Conservation (phyloP, 129 eudicot species). For the Sambucus nigra region DNA sequence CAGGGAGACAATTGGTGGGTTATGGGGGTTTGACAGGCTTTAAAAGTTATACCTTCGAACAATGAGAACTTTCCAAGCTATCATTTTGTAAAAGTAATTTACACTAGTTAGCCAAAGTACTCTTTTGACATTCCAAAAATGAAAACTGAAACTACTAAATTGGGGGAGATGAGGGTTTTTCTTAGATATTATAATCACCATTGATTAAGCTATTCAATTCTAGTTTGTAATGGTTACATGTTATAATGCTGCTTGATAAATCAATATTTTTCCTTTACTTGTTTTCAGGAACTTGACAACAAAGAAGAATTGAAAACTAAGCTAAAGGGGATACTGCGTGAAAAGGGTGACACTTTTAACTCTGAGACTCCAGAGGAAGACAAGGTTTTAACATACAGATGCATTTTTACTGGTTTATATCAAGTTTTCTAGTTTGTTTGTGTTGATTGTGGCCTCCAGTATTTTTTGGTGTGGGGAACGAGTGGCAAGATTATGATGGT, state of each 20-base stretch:
- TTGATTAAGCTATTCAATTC: neutral
- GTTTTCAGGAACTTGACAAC: slow-evolving; percentile 56
- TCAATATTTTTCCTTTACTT: neutral
- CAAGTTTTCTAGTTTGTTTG: neutral
- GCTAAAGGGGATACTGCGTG: slow-evolving; percentile 76
- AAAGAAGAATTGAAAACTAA: slow-evolving; percentile 80
- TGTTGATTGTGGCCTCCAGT: neutral
- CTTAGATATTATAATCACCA: neutral
- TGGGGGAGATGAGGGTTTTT: neutral
- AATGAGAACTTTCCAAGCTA: slow-evolving; percentile 5
- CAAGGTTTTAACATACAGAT: slow-evolving; percentile 48
- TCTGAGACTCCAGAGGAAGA: slow-evolving; percentile 72
- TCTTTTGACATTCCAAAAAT: neutral
- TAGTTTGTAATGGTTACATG: neutral
- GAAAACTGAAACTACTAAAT: neutral
- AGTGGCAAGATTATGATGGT: neutral
- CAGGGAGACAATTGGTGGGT: no score
- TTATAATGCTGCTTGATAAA: neutral
- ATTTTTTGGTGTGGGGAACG: neutral
- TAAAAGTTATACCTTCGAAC: no score
- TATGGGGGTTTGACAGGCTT: no score
- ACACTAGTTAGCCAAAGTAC: neutral
- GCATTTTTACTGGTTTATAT: slow-evolving; percentile 4
- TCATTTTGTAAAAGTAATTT: slow-evolving; percentile 19
- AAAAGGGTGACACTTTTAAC: slow-evolving; percentile 78